Conservation (phyloP, 2,329 filamentous ascomycete species). For the Fusarium ambrosium region DNA sequence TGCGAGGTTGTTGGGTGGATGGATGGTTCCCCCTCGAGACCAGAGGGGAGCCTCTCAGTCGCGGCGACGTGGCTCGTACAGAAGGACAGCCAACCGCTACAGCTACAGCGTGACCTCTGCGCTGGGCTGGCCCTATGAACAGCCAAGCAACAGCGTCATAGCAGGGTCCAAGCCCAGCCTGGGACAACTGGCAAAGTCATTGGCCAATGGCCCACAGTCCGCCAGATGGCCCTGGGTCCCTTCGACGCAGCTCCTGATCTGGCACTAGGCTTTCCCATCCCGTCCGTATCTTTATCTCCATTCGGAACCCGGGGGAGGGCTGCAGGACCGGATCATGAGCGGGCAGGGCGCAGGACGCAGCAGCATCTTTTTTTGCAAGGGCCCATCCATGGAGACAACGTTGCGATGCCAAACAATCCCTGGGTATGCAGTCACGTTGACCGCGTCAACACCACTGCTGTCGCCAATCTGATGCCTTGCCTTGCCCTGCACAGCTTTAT, state of each 20-base stretch:
- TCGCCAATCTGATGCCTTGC: constrained; percentile 6
- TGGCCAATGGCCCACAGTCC: constrained; percentile 37
- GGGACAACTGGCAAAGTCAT: constrained; percentile 8
- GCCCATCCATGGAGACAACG: constrained; percentile 27
- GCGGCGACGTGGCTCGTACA: constrained; percentile 45
- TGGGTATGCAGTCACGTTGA: constrained; percentile 30
- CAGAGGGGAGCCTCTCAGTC: constrained; percentile 13
- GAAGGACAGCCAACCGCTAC: constrained; percentile 10
- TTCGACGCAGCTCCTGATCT: constrained; percentile 26
- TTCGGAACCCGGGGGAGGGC: constrained; percentile 35
- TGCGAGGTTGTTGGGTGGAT: constrained; percentile 37
- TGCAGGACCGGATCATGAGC: constrained; percentile 28
- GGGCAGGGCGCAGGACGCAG: constrained; percentile 21
- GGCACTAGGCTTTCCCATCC: constrained; percentile 28
- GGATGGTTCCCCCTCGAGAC: constrained; percentile 15
- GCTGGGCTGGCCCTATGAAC: constrained; percentile 5
- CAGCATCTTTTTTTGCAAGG: constrained; percentile 9
- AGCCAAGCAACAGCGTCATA: constrained; percentile 28
- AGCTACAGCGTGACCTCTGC: constrained; percentile 14
- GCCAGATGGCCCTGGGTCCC: constrained; percentile 5
- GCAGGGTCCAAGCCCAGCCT: constrained; percentile 22
- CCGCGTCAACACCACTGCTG: constrained; percentile 12
- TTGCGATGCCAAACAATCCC: constrained; percentile 20
- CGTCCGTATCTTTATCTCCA: constrained; percentile 29
- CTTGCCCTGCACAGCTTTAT: constrained; percentile 11